These are phyloP conservation scores for Alnus rubra DNA, from an alignment of 306 rosid species.

Conservation along the genomic window DNA sequence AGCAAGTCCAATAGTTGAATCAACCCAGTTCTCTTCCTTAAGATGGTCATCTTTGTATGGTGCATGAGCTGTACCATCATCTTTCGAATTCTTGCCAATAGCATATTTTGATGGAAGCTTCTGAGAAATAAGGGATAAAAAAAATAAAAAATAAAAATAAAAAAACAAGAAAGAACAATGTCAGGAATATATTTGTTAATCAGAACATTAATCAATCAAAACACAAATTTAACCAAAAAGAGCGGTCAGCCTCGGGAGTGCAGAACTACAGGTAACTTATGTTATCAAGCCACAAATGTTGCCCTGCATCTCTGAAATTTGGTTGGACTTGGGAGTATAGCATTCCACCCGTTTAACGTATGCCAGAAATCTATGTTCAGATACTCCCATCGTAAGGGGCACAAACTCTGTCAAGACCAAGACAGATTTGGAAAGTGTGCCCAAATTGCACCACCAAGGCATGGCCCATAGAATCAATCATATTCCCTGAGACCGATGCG, in stretches of 20 bases:
- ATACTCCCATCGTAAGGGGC: not conserved
- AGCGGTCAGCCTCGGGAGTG: not conserved
- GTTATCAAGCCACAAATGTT: not conserved
- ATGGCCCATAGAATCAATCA: slow-evolving; percentile 3
- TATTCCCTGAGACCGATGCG: not conserved
- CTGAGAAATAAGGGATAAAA: slow-evolving; percentile 36
- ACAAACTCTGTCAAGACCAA: not conserved
- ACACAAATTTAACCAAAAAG: not conserved
- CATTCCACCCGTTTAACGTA: not conserved
- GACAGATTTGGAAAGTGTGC: not conserved
- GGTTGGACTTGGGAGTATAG: not conserved
- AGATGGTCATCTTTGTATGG: slow-evolving; percentile 28
- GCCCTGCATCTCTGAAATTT: not conserved
- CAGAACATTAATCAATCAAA: not conserved
- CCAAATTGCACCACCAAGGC: not conserved
- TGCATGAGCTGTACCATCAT: slow-evolving; percentile 25
- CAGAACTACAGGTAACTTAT: not conserved
- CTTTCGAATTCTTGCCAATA: slow-evolving; percentile 29
- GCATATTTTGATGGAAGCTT: slow-evolving; percentile 48
- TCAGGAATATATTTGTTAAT: not conserved
- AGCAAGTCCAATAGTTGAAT: slow-evolving; percentile 34
- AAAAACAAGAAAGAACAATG: not conserved
- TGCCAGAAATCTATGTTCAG: not conserved
- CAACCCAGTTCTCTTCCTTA: slow-evolving; percentile 33
- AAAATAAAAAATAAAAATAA: not conserved